phyloP scores from a whole-genome alignment of 192 early-diverging fungal genomes.

The Coemansia sp. region DNA sequence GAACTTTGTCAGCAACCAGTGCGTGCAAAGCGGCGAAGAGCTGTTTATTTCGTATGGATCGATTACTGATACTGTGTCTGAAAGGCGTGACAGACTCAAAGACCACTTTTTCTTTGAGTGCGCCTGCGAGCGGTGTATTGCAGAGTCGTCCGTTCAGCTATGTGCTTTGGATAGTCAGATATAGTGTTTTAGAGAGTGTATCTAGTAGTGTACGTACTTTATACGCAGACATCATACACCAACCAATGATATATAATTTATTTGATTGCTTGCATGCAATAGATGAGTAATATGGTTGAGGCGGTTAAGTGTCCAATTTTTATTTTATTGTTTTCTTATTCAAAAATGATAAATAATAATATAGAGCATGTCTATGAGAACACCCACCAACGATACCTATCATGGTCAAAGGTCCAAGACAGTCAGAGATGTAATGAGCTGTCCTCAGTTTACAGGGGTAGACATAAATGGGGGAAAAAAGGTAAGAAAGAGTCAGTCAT shows the following conservation, averaged over 20 bases:
- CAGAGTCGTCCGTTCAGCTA: slow-evolving; percentile 28
- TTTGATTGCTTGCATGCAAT: too few relatives aligned
- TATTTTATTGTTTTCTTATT: too few relatives aligned
- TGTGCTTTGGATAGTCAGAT: background rate
- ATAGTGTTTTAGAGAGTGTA: background rate
- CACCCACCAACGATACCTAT: too few relatives aligned
- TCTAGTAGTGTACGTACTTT: background rate
- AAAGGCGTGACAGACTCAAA: slow-evolving; percentile 47
- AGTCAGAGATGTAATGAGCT: too few relatives aligned
- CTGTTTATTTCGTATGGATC: slow-evolving; percentile 66
- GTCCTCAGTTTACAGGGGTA: too few relatives aligned
- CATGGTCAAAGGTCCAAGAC: too few relatives aligned
- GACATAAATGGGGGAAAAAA: too few relatives aligned
- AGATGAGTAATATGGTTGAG: too few relatives aligned
- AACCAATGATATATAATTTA: background rate
- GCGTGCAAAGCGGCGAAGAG: slow-evolving; percentile 57
- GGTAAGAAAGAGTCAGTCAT: too few relatives aligned
- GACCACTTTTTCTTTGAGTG: slow-evolving; percentile 67
- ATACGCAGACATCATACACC: background rate
- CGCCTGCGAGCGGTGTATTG: slow-evolving; percentile 55
- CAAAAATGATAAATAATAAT: too few relatives aligned
- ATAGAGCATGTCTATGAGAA: too few relatives aligned
- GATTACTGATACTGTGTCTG: slow-evolving; percentile 38
- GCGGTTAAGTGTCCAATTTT: too few relatives aligned
- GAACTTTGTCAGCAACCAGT: slow-evolving; percentile 48